Conservation (phyloP, 2,329 filamentous ascomycete genomes). For the Nemania abortiva region DNA sequence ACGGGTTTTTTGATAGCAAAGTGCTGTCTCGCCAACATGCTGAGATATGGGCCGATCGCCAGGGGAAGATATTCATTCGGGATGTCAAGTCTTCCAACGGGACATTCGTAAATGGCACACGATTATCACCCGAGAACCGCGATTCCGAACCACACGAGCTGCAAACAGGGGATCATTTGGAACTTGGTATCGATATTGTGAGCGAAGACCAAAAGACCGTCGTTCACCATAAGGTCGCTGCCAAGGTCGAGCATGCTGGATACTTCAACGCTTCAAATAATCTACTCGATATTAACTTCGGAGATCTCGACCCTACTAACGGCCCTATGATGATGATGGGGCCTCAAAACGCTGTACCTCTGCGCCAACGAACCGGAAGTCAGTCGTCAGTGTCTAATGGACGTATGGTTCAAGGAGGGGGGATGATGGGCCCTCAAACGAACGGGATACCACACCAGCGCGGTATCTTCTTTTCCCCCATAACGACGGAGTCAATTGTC, state of each 20-base stretch:
- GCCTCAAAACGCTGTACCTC: slow-evolving; percentile 74
- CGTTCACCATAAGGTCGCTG: slow-evolving; percentile 97
- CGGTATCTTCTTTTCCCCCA: slow-evolving; percentile 87
- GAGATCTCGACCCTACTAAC: slow-evolving; percentile 86
- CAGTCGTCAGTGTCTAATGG: slow-evolving; percentile 73
- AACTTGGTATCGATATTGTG: slow-evolving; percentile 97
- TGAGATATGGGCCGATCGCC: slow-evolving; percentile 86
- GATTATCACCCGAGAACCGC: slow-evolving; percentile 91
- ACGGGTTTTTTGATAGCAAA: slow-evolving; percentile 98
- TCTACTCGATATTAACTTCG: slow-evolving; percentile 89
- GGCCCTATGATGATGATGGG: slow-evolving; percentile 79
- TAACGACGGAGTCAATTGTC: slow-evolving; percentile 94
- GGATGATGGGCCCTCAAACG: slow-evolving; percentile 61
- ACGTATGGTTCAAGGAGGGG: slow-evolving; percentile 68
- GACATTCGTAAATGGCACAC: slow-evolving; percentile 94
- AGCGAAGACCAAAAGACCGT: slow-evolving; percentile 99
- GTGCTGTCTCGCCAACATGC: slow-evolving; percentile 96
- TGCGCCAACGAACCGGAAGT: slow-evolving; percentile 77
- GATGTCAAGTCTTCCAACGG: slow-evolving; percentile 99
- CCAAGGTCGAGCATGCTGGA: slow-evolving; percentile 95
- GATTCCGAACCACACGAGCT: slow-evolving; percentile 97
- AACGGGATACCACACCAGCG: slow-evolving; percentile 78
- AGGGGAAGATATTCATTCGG: slow-evolving; percentile 93
- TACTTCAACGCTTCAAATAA: slow-evolving; percentile 81
- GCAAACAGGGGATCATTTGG: slow-evolving; percentile 89